Conservation (phyloP, 495 filamentous ascomycete species). For the Pseudevernia furfuracea region DNA sequence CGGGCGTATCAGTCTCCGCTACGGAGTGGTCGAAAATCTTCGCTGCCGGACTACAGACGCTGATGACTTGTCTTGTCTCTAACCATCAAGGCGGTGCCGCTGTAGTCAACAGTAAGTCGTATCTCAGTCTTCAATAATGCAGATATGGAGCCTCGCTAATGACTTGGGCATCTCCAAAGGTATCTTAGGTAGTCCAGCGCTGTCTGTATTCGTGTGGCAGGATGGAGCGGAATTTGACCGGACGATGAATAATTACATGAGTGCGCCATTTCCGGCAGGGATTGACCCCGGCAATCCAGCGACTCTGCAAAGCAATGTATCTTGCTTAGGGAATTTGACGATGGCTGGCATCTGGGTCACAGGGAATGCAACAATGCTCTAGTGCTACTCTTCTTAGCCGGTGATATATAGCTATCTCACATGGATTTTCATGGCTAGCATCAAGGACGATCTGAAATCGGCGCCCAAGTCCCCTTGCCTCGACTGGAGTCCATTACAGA, state of each 20-base stretch:
- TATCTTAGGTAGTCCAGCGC: neutral
- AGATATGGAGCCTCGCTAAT: too few species aligned
- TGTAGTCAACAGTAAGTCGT: neutral
- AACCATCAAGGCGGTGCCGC: neutral
- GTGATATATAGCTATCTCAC: neutral
- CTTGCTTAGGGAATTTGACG: neutral
- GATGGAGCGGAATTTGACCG: conserved; percentile 5
- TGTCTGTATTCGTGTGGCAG: conserved; percentile 7
- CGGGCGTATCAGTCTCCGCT: neutral
- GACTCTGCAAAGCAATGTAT: neutral
- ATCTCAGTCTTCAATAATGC: neutral
- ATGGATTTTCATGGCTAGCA: neutral
- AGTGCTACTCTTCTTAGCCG: neutral
- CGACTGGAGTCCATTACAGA: too few species aligned
- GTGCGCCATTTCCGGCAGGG: neutral
- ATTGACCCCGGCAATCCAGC: neutral
- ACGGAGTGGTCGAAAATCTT: neutral
- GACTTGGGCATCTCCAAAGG: neutral
- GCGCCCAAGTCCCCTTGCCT: too few species aligned
- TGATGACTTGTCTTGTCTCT: neutral
- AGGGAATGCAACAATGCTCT: neutral
- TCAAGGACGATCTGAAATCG: neutral
- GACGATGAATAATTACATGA: neutral
- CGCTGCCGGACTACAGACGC: neutral
- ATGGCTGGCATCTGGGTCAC: neutral